Conservation (phyloP, 306 rosid genomes). For the Citrullus amarus region DNA sequence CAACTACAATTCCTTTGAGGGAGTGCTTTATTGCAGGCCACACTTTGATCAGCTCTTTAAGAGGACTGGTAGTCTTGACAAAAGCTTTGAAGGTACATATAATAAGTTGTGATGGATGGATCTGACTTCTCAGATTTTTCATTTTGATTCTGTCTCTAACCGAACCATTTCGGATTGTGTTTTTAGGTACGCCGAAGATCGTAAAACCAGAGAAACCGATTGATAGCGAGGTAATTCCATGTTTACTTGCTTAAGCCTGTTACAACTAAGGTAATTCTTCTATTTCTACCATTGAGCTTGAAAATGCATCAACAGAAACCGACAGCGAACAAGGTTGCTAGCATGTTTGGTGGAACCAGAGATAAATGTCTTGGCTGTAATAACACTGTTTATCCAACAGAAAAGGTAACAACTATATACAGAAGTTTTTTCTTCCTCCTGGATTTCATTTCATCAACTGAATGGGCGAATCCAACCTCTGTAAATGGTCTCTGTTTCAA, state of each 20-base stretch:
- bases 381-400: conserved; percentile 88
- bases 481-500: conserved; percentile 5
- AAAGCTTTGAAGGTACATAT: conserved; percentile 80
- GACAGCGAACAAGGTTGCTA: conserved; percentile 46
- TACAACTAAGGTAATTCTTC: background rate
- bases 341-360: conserved; percentile 92
- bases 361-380: conserved; percentile 94
- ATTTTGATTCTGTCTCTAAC: background rate
- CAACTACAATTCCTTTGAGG: conserved; percentile 98
- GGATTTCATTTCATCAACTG: background rate
- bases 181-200: conserved; percentile 81
- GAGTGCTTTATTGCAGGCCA: conserved; percentile 91
- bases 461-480: background rate
- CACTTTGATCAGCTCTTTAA: conserved; percentile 91
- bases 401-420: conserved; percentile 44
- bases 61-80: conserved; percentile 98
- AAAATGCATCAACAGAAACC: conserved; percentile 46
- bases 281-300: background rate
- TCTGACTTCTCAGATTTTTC: background rate
- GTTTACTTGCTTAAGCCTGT: background rate
- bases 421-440: background rate
- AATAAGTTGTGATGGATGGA: background rate
- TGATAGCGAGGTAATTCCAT: conserved; percentile 51
- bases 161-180: background rate
- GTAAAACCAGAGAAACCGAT: conserved; percentile 63